phyloP scores from a whole-genome alignment of 805 yeast species.

The Yamadazyma sp. region DNA sequence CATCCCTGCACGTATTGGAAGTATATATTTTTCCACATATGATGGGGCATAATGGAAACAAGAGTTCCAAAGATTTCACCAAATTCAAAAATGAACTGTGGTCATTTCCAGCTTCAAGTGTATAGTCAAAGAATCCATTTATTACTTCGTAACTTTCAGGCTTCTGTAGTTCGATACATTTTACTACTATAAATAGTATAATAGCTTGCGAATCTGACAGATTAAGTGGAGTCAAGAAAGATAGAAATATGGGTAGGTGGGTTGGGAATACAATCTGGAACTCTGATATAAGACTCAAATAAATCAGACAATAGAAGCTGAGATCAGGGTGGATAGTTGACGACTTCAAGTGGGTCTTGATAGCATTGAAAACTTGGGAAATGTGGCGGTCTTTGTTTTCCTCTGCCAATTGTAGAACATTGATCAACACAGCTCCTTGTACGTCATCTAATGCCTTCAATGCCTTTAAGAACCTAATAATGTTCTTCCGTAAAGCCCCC shows the following conservation, averaged over 20 bases:
- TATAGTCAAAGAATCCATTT: constrained; percentile 23
- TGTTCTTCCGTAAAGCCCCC: constrained; percentile 19
- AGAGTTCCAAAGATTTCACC: constrained; percentile 20
- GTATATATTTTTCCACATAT: constrained; percentile 22
- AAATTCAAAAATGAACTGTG: constrained; percentile 20
- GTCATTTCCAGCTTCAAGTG: constrained; percentile 16
- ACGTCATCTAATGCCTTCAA: constrained; percentile 17
- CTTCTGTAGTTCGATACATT: constrained; percentile 19
- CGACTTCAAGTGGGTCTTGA: constrained; percentile 13
- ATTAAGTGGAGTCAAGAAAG: constrained; percentile 17
- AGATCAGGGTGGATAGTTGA: constrained; percentile 6
- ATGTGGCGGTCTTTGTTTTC: constrained; percentile 5
- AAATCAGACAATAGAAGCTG: constrained; percentile 18
- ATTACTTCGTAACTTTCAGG: constrained; percentile 19
- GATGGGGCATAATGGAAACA: constrained; percentile 31
- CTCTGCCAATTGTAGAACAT: constrained; percentile 8
- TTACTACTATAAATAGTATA: constrained; percentile 23
- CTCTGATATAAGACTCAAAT: constrained; percentile 21
- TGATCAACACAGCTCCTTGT: constrained; percentile 18
- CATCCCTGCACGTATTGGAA: constrained; percentile 18
- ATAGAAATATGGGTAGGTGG: constrained; percentile 23
- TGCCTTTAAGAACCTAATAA: constrained; percentile 17
- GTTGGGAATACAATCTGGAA: constrained; percentile 19
- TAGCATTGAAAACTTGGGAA: constrained; percentile 6
- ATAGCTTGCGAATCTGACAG: constrained; percentile 15